Conservation (phyloP, 1,284 basidiomycete genomes). For the Earliella scabrosa region DNA sequence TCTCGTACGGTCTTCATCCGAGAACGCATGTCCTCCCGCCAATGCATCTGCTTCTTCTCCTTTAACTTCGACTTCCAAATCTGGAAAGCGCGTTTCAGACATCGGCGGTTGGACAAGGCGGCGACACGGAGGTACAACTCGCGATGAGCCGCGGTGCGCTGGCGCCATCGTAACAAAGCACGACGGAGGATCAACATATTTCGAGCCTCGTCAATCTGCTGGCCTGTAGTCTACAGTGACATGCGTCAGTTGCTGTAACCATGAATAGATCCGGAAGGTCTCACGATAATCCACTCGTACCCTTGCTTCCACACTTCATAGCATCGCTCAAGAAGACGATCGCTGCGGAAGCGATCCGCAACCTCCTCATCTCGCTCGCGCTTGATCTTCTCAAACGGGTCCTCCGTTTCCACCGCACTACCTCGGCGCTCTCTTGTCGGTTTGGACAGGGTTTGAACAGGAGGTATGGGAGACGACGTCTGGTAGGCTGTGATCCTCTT, state of each 20-base stretch:
- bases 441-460: conserved; percentile 31
- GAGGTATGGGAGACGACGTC: conserved; percentile 8
- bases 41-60: conserved; percentile 54
- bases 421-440: conserved; percentile 44
- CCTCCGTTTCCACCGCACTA: conserved; percentile 63
- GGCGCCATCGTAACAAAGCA: conserved; percentile 62
- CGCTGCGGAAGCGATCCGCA: conserved; percentile 69
- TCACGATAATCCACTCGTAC: conserved; percentile 70
- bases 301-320: conserved; percentile 75
- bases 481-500: conserved; percentile 13
- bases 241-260: conserved; percentile 2
- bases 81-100: conserved; percentile 44
- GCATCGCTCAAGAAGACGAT: conserved; percentile 65
- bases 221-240: conserved; percentile 56
- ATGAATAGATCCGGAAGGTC: conserved; percentile 32
- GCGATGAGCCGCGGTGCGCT: conserved; percentile 39
- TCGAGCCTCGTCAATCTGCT: conserved; percentile 61
- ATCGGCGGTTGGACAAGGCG: conserved; percentile 44
- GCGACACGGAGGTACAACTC: conserved; percentile 47
- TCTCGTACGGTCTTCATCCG: conserved; percentile 66
- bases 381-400: conserved; percentile 77
- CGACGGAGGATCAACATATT: conserved; percentile 62
- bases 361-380: conserved; percentile 69
- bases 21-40: conserved; percentile 69
- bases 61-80: conserved; percentile 56